Conservation (phyloP, 2,329 filamentous ascomycete species). For the Phaeosphaeria sp. region DNA sequence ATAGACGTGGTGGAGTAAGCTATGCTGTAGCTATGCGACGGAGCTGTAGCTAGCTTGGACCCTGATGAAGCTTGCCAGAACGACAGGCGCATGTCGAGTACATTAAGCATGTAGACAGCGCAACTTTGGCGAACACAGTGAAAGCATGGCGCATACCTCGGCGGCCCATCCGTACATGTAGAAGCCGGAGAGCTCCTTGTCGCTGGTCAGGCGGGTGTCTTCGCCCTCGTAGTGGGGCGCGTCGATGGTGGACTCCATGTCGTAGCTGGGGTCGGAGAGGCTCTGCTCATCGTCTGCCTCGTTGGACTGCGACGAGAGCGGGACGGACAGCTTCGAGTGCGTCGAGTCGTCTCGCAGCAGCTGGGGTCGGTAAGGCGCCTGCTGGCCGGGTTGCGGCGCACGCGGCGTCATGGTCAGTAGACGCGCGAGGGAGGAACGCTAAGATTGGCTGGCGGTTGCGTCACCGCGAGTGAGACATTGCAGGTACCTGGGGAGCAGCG, state of each 20-base stretch:
- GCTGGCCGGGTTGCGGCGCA: conserved; percentile 21
- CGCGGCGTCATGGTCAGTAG: conserved; percentile 39
- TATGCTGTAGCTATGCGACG: background rate
- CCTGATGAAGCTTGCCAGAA: conserved; percentile 4
- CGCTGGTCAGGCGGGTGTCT: conserved; percentile 86
- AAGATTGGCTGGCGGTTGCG: conserved; percentile 32
- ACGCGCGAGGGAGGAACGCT: conserved; percentile 17
- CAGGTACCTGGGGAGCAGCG: background rate
- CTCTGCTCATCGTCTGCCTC: conserved; percentile 55
- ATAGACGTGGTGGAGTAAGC: background rate
- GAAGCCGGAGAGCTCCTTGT: conserved; percentile 89
- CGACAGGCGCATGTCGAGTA: background rate
- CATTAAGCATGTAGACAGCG: background rate
- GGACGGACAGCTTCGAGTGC: conserved; percentile 43
- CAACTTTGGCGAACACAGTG: background rate
- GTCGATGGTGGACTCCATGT: conserved; percentile 42
- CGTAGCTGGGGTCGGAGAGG: conserved; percentile 36
- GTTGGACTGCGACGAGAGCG: conserved; percentile 47
- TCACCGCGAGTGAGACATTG: conserved; percentile 34
- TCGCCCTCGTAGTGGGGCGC: conserved; percentile 75
- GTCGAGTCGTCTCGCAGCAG: conserved; percentile 40
- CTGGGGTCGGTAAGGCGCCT: conserved; percentile 30
- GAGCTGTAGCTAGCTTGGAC: conserved; percentile 3
- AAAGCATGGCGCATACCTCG: conserved; percentile 58
- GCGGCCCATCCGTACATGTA: conserved; percentile 96